Base-by-base conservation (phyloP, 768 basidiomycete genomes). In the Gloeopeniophorella convolvens region DNA sequence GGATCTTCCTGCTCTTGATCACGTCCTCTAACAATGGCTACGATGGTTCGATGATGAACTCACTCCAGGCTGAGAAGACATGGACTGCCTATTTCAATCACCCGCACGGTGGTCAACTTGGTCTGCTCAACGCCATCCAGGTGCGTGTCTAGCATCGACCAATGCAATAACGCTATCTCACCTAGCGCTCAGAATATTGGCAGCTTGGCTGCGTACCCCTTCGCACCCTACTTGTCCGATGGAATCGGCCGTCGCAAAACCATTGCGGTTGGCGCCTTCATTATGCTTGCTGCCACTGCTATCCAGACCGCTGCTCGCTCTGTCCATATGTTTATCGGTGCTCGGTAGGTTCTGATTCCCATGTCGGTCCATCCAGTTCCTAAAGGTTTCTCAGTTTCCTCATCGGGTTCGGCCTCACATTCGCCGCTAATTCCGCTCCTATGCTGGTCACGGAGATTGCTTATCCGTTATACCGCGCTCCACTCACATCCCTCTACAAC, bases 381-480 rank as follows among this genome's bases (percentile, higher is more conserved):
- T n/a, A 15, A 36, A 24, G 18, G n/a, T 37, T 24, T 15, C 20
- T 10, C 11, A 67, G 68, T 48, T 68, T 70, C 55, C 49, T 67
- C 55, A 66, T 74, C 44, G 73, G 73, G 9, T 72, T 75, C 52
- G 72, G 73, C 20, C 65, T 69, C 34, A 65, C 67, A 4, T 71
- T 75, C 51, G 68, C 70, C 60, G n/a, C n/a, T n/a, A n/a, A n/a
- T n/a, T n/a, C n/a, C n/a, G n/a, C n/a, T n/a, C n/a, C n/a, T n/a
- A n/a, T 77, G 20, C 68, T 78, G 15, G 65, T 78, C 50, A 72
- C 74, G 32, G 76, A 80, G 64, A 59, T 79, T 16, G 69, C 76
- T 1, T 76, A 75, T 59, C 75, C 74, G 11, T 69, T 72, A 8
- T 72, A 78, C 55, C 73, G 75, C 33, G 72, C 65, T 11, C 67